Percentiles rank a stretch among this genome's conserved stretches.
Conservation (phyloP, 257 asterid species). For the Nicotiana knightiana region DNA sequence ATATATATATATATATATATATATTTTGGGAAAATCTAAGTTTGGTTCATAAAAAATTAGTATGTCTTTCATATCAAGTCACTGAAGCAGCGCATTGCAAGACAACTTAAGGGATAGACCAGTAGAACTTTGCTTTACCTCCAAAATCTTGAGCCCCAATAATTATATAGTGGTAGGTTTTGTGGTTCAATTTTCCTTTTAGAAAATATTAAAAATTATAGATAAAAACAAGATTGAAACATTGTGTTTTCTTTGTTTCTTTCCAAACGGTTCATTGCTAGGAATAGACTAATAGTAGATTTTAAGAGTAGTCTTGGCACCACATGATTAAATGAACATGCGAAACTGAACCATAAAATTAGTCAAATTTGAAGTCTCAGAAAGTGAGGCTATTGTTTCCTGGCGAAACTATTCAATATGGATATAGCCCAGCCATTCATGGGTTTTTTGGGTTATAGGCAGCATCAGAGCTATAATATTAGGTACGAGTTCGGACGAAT, state of each 20-base stretch:
- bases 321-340: neutral
- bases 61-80: no score
- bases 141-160: neutral
- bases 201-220: neutral
- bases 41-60: no score
- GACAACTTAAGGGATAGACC: neutral
- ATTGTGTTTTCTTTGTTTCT: neutral
- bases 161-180: neutral
- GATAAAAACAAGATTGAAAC: neutral
- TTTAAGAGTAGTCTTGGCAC: neutral
- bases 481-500: no score
- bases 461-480: no score
- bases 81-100: neutral
- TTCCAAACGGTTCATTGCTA: neutral
- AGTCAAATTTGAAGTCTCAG: neutral
- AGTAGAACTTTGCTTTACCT: neutral
- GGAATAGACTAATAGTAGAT: neutral
- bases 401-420: no score
- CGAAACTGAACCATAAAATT: no score
- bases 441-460: no score
- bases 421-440: no score
- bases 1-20: no score
- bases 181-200: neutral
- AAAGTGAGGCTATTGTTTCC: no score
- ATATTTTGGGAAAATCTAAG: neutral